phyloP scores from a whole-genome alignment of 1,284 basidiomycete species.

The Tilletiaria anomala region DNA sequence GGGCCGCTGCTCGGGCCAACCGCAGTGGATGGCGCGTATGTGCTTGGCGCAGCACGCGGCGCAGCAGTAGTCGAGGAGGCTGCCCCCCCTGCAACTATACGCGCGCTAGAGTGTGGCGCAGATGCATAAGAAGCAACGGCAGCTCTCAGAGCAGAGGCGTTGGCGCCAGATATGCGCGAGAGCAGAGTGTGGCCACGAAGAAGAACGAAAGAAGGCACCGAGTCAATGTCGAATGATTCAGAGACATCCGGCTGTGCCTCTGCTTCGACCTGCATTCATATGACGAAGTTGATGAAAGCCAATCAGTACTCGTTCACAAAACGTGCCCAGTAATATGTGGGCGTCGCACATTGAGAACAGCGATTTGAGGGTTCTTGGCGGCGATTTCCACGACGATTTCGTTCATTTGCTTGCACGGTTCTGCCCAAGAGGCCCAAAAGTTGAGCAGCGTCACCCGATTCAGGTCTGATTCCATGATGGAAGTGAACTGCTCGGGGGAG shows the following conservation, averaged over 20 bases:
- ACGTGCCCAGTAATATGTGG: conserved; percentile 1
- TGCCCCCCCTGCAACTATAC: not conserved
- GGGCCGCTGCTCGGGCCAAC: no score
- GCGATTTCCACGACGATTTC: conserved; percentile 46
- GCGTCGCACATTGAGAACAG: conserved; percentile 62
- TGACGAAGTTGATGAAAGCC: not conserved
- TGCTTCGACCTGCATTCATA: conserved; percentile 60
- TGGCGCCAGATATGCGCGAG: conserved; percentile 64
- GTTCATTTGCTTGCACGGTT: conserved; percentile 39
- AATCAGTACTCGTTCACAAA: not conserved
- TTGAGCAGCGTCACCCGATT: conserved; percentile 34
- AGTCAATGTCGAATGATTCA: conserved; percentile 81
- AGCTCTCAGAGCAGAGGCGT: conserved; percentile 55
- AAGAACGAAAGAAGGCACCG: conserved; percentile 74
- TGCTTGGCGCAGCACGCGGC: conserved; percentile 19
- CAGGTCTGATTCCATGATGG: conserved; percentile 29
- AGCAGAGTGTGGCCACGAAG: conserved; percentile 80
- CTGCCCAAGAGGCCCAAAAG: conserved; percentile 39
- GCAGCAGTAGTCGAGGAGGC: conserved; percentile 17
- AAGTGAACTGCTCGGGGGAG: conserved; percentile 32
- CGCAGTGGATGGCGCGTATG: conserved; percentile 9
- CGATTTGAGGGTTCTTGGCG: conserved; percentile 53
- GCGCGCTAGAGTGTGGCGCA: conserved; percentile 37
- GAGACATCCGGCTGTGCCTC: conserved; percentile 75
- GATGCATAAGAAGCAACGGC: conserved; percentile 48